Conservation (phyloP, 2,329 filamentous ascomycete species). For the Septoria petroselini region DNA sequence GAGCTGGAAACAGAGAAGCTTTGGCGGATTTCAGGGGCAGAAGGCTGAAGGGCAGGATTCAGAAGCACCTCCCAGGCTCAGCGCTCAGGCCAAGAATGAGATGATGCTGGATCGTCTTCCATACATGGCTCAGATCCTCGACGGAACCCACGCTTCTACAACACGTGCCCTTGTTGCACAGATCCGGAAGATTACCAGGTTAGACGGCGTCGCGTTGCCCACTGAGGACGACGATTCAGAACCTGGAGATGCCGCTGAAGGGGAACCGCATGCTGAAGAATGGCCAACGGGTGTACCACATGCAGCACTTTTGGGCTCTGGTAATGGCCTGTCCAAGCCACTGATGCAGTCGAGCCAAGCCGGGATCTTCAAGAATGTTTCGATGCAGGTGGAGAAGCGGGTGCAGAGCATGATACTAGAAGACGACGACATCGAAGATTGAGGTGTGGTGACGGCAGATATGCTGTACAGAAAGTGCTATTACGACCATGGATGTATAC, state of each 20-base stretch:
- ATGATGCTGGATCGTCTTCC: constrained; percentile 82
- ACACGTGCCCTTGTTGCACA: constrained; percentile 53
- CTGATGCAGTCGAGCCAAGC: constrained; percentile 12
- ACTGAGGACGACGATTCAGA: constrained; percentile 29
- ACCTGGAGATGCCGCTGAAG: constrained; percentile 33
- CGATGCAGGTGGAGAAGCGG: constrained; percentile 31
- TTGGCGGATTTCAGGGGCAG: not conserved
- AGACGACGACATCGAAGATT: constrained; percentile 50
- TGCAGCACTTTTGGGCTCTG: constrained; percentile 13
- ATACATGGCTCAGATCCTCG: constrained; percentile 69
- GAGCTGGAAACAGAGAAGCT: constrained; percentile 25
- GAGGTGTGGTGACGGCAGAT: too few relatives aligned
- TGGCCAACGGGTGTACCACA: constrained; percentile 46
- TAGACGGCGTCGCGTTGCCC: constrained; percentile 36
- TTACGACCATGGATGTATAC: not conserved
- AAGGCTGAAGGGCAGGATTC: not conserved
- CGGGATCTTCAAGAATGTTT: constrained; percentile 22
- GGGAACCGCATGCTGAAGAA: constrained; percentile 33
- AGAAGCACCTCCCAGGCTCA: constrained; percentile 12
- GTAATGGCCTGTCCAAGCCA: constrained; percentile 18
- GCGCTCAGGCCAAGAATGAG: constrained; percentile 60
- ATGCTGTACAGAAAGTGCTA: too few relatives aligned
- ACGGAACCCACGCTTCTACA: constrained; percentile 27
- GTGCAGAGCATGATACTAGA: constrained; percentile 43
- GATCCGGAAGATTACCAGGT: constrained; percentile 64